Percentiles rank a stretch among this genome's conserved stretches.
Evolutionary conservation across 495 filamentous ascomycete genomes (phyloP).

Genomic region (Penicillium samsonianum): DNA sequence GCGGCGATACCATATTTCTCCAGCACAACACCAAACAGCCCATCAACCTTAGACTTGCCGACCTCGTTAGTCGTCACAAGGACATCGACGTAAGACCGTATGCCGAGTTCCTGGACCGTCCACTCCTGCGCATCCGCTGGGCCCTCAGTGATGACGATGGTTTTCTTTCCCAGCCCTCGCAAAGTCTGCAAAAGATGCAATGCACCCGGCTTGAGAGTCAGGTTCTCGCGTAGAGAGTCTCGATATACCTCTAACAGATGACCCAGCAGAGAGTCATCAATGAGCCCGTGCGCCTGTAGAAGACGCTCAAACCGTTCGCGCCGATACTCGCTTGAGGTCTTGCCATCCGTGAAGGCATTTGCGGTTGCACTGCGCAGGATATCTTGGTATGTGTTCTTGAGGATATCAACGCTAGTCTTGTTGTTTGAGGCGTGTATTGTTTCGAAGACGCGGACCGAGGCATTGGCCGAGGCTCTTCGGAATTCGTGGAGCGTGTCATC

Average conservation of each 20-base stretch:
- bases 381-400: constrained; percentile 25
- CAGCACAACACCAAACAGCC: constrained; percentile 36
- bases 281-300: constrained; percentile 22
- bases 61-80: constrained; percentile 39
- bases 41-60: constrained; percentile 37
- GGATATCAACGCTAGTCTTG: constrained; percentile 13
- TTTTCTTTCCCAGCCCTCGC: constrained; percentile 28
- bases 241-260: constrained; percentile 30
- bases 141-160: constrained; percentile 41
- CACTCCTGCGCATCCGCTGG: constrained; percentile 44
- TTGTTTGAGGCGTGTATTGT: constrained; percentile 12
- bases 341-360: constrained; percentile 39
- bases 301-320: constrained; percentile 37
- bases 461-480: constrained; percentile 32
- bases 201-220: constrained; percentile 31
- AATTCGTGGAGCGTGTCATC: constrained; percentile 49
- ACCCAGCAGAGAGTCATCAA: constrained; percentile 3
- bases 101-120: constrained; percentile 35
- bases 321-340: constrained; percentile 39
- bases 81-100: constrained; percentile 34
- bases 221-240: constrained; percentile 16
- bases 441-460: constrained; percentile 28
- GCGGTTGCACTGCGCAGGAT: constrained; percentile 34
- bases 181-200: constrained; percentile 26
- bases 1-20: constrained; percentile 26